Evolutionary conservation across 805 yeast species (phyloP), one percentile per base, ranked within the genome.

Genomic region (Wickerhamomyces chambardii): DNA sequence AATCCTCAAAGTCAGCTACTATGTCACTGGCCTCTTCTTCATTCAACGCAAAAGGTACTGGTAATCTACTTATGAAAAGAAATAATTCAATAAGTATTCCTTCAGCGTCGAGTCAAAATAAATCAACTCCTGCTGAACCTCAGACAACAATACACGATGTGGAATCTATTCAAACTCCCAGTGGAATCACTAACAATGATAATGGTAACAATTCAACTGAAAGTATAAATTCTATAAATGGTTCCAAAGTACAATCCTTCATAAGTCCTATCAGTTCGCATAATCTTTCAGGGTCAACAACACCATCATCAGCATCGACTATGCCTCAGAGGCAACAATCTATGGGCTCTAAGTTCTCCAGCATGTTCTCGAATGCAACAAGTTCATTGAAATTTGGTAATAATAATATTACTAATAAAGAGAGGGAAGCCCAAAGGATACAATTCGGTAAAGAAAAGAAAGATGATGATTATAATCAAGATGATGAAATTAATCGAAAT

Each of bases 81-180:
- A 32, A 28, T 7, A 29, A 29, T 16, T 29, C 36, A 12, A 7
- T 29, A 10, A 37, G 14, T 17, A 12, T 30, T 9, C 19, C 28
- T 18, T 31, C 28, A 6, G 14, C 16, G 12, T 28, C 42, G 16
- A 26, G 17, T n/a, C 16, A 18, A 12, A 29, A 53, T 21, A 67
- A 68, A 41, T 57, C 73, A 4, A 48, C 63, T 1, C 78, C 78
- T 0, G 76, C 75, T 1, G 56, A 63, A 40, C 78, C 78, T 0
- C 64, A 58, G 31, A 73, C 76, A 1, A 73, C 78, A 0, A 63
- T 49, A 33, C 62, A 68, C 24, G 76, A 73, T 44, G 77, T 72
- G 15, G 67, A 55, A 30, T 61, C 48, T 1, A 32, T 36, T 17
- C 40, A 39, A 4, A 31, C 35, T 3, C n/a, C n/a, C n/a, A n/a